These are phyloP conservation scores for Piedraia hortae DNA, from an alignment of 2,329 filamentous ascomycete species.

Conservation along the genomic window DNA sequence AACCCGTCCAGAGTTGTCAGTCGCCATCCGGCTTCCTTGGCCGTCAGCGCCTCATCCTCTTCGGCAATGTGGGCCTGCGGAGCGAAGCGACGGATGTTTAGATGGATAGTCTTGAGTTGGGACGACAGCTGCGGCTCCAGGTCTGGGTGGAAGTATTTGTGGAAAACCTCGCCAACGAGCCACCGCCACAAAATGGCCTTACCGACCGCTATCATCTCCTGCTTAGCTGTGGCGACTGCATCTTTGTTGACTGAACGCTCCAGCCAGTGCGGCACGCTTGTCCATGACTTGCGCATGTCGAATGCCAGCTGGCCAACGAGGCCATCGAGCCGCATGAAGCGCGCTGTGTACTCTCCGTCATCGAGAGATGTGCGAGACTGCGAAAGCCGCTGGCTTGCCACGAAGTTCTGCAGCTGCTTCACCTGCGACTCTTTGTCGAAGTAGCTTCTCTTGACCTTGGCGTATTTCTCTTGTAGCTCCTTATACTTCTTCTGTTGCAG, in stretches of 20 bases:
- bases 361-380: conserved; percentile 84
- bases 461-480: conserved; percentile 61
- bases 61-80: conserved; percentile 51
- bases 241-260: conserved; percentile 56
- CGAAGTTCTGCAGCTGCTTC: conserved; percentile 85
- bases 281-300: conserved; percentile 90
- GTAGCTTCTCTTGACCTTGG: conserved; percentile 91
- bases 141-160: conserved; percentile 74
- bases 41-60: conserved; percentile 64
- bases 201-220: conserved; percentile 93
- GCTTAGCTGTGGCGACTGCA: conserved; percentile 61
- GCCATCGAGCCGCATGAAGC: conserved; percentile 76
- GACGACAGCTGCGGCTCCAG: conserved; percentile 50
- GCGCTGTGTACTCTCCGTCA: conserved; percentile 72
- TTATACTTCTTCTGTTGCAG: conserved; percentile 1
- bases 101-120: conserved; percentile 63
- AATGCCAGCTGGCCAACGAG: conserved; percentile 87
- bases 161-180: conserved; percentile 75
- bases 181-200: conserved; percentile 69
- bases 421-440: conserved; percentile 80
- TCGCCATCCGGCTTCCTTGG: conserved; percentile 77
- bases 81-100: conserved; percentile 56
- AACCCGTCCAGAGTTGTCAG: conserved; percentile 86
- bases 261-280: conserved; percentile 53
- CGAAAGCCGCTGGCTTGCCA: conserved; percentile 84